These are phyloP conservation scores for Canavalia ensiformis DNA, from an alignment of 306 rosid genomes.

Conservation along the genomic window DNA sequence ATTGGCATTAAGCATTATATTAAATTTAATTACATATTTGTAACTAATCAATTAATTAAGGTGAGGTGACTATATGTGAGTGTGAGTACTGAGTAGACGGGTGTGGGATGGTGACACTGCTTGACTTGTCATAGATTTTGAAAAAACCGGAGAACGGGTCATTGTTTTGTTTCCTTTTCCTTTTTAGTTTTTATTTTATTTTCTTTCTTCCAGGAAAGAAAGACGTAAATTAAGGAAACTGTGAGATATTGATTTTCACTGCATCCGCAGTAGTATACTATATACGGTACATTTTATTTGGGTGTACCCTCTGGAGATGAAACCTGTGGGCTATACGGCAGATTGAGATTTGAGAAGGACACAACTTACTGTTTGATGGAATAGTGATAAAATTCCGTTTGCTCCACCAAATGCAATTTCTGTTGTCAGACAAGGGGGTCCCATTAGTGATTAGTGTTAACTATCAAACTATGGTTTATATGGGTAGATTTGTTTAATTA, in stretches of 20 bases:
- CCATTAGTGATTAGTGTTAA: conserved; percentile 38
- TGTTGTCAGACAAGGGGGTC: conserved; percentile 40
- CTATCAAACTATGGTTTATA: conserved; percentile 2
- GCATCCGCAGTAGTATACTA: no score
- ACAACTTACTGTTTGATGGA: conserved; percentile 31
- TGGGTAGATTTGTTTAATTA: conserved; percentile 25
- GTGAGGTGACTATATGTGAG: conserved; percentile 21
- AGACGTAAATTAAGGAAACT: conserved; percentile 20
- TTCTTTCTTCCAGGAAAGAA: conserved; percentile 28
- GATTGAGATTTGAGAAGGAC: neutral
- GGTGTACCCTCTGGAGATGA: no score
- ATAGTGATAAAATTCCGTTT: conserved; percentile 16
- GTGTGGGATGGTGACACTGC: conserved; percentile 25
- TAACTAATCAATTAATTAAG: conserved; percentile 13
- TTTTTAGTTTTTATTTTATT: neutral
- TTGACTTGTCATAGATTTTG: conserved; percentile 22
- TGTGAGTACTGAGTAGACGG: neutral
- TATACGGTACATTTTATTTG: no score
- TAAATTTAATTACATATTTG: neutral
- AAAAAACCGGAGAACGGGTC: neutral
- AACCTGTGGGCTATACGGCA: no score
- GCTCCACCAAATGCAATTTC: conserved; percentile 38
- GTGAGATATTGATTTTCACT: neutral
- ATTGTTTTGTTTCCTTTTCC: neutral
- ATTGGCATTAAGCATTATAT: neutral